Base-by-base conservation (phyloP, 2,329 filamentous ascomycete genomes). In the Neurospora crassa region DNA sequence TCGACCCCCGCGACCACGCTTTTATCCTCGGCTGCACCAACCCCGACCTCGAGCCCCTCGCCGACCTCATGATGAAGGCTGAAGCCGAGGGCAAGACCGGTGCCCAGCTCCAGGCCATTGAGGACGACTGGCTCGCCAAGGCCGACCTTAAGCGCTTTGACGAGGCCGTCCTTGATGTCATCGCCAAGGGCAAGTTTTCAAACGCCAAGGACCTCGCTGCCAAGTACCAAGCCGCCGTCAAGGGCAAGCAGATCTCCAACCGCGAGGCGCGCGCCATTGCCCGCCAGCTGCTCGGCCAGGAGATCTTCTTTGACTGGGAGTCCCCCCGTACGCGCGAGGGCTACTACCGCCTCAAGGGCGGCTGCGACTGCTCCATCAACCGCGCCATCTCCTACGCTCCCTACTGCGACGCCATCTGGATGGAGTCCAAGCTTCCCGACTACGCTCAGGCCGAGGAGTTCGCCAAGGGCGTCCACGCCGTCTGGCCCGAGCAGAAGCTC, bases 361-460 rank as follows among this genome's bases (percentile, higher is more conserved):
- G 96, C 72, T 97, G 92, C 78, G 90, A 94, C 81, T 97, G 92
- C 81, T 94, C 94, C 72, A 85, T 98, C 80, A 96, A 96, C 86
- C 90, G 95, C 68, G 95, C 94, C 42, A 84, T 97, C 72, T 93
- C 95, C 6, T 98, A 96, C 79, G 95, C 93, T 0, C 95, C 96
- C 2, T 97, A 96, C 83, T 92, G 91, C 74, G 95, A 98, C 79
- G 90, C 96, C 80, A 97, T 99, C 82, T 99, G 96, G 96, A 99
- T 99, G 96, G 96, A 99, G 88, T 95, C 91, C 84, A 97, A 97
- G 84, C 86, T 97, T 76, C 96, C 96, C 67, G 95, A 98, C 81
- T 98, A 86, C 81, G 86, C 87, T 68, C 96, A 98, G 84, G 96
- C 96, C 34, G 89, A 93, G 84, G 92, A 97, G 79, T 99, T 99